Percentiles rank a stretch among this genome's conserved stretches.
These are phyloP conservation scores for Quillaja saponaria DNA, from an alignment of 306 rosid species.

Conservation along the genomic window DNA sequence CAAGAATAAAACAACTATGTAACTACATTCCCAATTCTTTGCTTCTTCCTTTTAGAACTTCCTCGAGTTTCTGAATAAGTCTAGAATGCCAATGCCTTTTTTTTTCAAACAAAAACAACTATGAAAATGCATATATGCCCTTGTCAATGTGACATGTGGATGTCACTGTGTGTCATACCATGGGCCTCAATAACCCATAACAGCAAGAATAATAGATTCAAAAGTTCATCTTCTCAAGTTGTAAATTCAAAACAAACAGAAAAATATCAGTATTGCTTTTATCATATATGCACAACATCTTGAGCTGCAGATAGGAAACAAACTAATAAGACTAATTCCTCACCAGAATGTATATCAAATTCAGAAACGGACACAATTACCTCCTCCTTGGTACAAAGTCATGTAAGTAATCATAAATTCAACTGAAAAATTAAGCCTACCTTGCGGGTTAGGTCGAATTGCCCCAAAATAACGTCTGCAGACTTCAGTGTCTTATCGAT, in stretches of 20 bases:
- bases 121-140: no score
- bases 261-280: background rate
- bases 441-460: constrained; percentile 83
- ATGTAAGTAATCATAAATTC: background rate
- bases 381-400: background rate
- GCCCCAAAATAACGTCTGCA: constrained; percentile 69
- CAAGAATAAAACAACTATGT: no score
- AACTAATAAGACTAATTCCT: no score
- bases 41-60: no score
- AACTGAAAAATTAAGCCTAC: constrained; percentile 34
- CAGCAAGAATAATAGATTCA: background rate
- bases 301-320: background rate
- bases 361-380: background rate
- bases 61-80: no score
- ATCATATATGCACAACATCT: background rate
- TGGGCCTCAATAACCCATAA: no score
- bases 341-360: no score
- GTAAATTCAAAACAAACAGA: background rate
- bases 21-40: no score
- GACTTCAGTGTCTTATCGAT: constrained; percentile 77
- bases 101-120: no score
- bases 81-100: no score
- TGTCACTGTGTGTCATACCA: no score
- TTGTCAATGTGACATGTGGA: no score
- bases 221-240: constrained; percentile 2